These are phyloP conservation scores for Backusella tarrabulga DNA, from an alignment of 192 early-diverging fungal species.

Conservation along the genomic window DNA sequence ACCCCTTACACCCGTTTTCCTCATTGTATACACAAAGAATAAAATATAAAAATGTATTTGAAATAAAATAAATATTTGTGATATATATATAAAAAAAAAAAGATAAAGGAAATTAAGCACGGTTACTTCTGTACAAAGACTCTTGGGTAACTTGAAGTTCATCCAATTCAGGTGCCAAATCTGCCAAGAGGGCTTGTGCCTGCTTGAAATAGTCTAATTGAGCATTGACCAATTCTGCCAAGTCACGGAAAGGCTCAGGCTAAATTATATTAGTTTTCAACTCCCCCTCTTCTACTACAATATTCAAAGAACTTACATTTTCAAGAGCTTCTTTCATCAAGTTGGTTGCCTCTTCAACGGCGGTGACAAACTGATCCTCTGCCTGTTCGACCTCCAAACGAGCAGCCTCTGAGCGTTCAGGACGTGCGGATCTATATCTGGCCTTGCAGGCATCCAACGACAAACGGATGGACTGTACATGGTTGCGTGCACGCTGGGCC, in stretches of 20 bases:
- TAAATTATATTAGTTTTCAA: constrained; percentile 12
- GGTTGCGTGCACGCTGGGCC: constrained; percentile 83
- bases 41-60: not conserved
- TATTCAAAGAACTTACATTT: constrained; percentile 44
- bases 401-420: constrained; percentile 70
- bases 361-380: constrained; percentile 94
- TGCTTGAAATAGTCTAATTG: constrained; percentile 88
- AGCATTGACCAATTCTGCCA: constrained; percentile 84
- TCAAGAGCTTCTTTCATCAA: constrained; percentile 93
- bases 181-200: constrained; percentile 64
- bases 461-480: constrained; percentile 81
- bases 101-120: constrained; percentile 31
- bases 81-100: not conserved
- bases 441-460: constrained; percentile 86
- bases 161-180: constrained; percentile 90
- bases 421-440: constrained; percentile 67
- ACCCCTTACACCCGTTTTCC: not conserved
- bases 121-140: constrained; percentile 71
- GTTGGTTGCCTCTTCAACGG: constrained; percentile 92
- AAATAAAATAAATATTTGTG: not conserved
- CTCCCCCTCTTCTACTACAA: too few species aligned
- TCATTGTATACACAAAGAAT: too few species aligned
- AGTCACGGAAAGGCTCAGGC: constrained; percentile 78
- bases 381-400: constrained; percentile 85
- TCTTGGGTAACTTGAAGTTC: constrained; percentile 96